Base-by-base conservation (phyloP, 768 basidiomycete genomes). In the Clitopilus passeckerianus region DNA sequence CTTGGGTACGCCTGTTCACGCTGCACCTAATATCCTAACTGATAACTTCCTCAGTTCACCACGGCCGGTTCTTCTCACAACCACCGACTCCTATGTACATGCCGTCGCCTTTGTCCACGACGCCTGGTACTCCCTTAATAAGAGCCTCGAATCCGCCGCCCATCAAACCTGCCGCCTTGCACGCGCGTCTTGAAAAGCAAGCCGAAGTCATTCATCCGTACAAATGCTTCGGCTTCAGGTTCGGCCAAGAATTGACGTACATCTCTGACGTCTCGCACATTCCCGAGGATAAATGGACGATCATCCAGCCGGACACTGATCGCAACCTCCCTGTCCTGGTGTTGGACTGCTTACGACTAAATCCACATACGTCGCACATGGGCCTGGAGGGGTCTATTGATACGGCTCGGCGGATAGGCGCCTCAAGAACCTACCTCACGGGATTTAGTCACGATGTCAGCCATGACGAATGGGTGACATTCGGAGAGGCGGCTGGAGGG, bases 181-280 rank as follows among this genome's bases (percentile, higher is more conserved):
- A 50, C 20, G 46, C 46, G 10, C 46, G 46, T 22, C 20, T 50
- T 3, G 61, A 55, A 63, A 61, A 18, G 60, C 33, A 12, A 52
- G 70, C 72, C 35, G 71, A 73, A 33, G 63, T 68, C 24, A 76
- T 85, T 16, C 72, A 74, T n/a, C 87, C 88, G 1, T 89, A 86
- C 67, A 66, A 83, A 54, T 87, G 83, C 66, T 80, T 87, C 65
- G 90, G 87, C 27, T 91, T 91, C 75, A 79, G 83, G 66, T 76
- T 91, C 52, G 81, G 87, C 65, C 75, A 87, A 34, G 72, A 80
- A 30, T 72, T 95, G 52, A 76, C 85, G 14, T 95, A 95, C 74
- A 78, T 96, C 60, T 88, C 89, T 24, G 95, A 97, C 70, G 90
- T 88, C 43, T 91, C 89, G 8, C 73, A 82, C 64, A 90, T 96